Evolutionary conservation across 1,139 yeast genomes (phyloP).

Genomic region (Pichia sp.): DNA sequence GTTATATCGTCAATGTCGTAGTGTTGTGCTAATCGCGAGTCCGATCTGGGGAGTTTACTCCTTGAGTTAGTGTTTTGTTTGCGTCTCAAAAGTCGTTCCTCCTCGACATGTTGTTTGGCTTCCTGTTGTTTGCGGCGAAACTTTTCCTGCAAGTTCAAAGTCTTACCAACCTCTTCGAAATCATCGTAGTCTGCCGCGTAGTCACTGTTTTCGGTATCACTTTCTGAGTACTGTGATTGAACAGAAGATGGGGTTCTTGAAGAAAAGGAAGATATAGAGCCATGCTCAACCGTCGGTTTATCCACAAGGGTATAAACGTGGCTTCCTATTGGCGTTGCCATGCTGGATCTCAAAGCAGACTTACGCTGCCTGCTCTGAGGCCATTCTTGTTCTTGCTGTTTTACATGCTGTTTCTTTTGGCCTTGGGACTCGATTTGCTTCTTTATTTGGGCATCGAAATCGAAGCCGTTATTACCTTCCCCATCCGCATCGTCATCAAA

Average conservation of each 20-base stretch:
- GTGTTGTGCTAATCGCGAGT: not conserved
- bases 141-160: conserved; percentile 17
- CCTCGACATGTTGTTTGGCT: conserved; percentile 21
- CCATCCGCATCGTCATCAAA: conserved; percentile 11
- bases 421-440: not conserved
- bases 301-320: conserved; percentile 11
- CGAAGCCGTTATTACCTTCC: conserved; percentile 20
- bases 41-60: conserved; percentile 6
- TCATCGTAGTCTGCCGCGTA: conserved; percentile 30
- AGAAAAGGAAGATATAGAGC: conserved; percentile 21
- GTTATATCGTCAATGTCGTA: conserved; percentile 22
- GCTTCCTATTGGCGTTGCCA: conserved; percentile 18
- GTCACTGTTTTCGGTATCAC: conserved; percentile 32
- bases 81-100: conserved; percentile 6
- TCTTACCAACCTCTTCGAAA: conserved; percentile 5
- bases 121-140: conserved; percentile 17
- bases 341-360: not conserved
- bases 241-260: conserved; percentile 24
- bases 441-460: conserved; percentile 15
- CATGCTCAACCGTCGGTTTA: not conserved
- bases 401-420: not conserved
- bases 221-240: conserved; percentile 25
- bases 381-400: too few species aligned
- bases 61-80: not conserved
- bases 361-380: not conserved